Evolutionary conservation across 202 grass and related monocot genomes (phyloP).

Genomic region (Carex sylvatica): DNA sequence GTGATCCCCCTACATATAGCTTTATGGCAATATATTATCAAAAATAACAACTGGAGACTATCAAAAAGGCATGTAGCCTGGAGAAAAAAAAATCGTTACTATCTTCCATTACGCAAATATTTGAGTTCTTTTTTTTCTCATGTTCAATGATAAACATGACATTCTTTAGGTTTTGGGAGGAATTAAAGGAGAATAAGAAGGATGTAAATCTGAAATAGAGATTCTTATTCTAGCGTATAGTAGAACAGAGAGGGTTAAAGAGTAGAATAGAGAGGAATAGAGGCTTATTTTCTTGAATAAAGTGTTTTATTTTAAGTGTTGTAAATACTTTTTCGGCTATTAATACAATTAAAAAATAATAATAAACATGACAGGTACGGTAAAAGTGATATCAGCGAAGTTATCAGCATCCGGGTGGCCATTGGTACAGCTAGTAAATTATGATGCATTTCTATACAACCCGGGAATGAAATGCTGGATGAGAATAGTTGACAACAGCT

Average conservation of each 20-base stretch:
- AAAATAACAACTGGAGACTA: background rate
- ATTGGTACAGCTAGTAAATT: constrained; percentile 70
- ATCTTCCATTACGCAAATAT: constrained; percentile 16
- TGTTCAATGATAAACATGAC: constrained; percentile 21
- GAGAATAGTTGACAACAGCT: constrained; percentile 90
- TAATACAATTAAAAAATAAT: background rate
- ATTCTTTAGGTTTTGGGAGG: background rate
- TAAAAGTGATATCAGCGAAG: constrained; percentile 86
- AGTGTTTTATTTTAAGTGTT: too few species aligned
- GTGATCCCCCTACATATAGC: background rate
- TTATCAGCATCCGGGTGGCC: constrained; percentile 89
- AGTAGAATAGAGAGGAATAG: too few species aligned
- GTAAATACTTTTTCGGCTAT: too few species aligned
- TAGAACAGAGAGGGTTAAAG: too few species aligned
- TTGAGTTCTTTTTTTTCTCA: background rate
- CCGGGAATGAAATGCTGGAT: constrained; percentile 87
- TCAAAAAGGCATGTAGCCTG: background rate
- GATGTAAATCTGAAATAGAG: too few species aligned
- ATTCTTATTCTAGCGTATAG: too few species aligned
- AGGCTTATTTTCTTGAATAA: too few species aligned
- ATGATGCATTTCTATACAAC: constrained; percentile 82
- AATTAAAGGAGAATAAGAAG: too few species aligned
- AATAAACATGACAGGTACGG: constrained; percentile 45
- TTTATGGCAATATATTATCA: background rate
- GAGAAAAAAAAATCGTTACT: background rate